phyloP scores from a whole-genome alignment of 192 early-diverging fungal genomes.

The Mortierella alpina region DNA sequence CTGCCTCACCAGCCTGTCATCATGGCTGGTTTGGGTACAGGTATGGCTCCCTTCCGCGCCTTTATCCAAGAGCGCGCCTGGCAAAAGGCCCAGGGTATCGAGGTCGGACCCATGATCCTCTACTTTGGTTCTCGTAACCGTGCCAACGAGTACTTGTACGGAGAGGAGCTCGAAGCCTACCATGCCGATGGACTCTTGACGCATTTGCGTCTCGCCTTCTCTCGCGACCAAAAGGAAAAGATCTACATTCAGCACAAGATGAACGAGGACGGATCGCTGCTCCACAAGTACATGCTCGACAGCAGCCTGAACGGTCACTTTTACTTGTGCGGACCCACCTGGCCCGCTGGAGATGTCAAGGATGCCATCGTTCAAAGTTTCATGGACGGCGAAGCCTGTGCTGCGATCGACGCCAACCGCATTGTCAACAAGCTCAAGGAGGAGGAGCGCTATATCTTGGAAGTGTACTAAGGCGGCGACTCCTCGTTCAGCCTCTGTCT shows the following conservation, averaged over 20 bases:
- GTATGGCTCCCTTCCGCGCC: slow-evolving; percentile 98
- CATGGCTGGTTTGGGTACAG: slow-evolving; percentile 97
- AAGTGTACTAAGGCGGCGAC: slow-evolving; percentile 77
- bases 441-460: slow-evolving; percentile 90
- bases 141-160: slow-evolving; percentile 94
- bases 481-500: neutral
- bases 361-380: slow-evolving; percentile 90
- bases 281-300: slow-evolving; percentile 81
- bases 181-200: slow-evolving; percentile 90
- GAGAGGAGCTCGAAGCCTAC: slow-evolving; percentile 97
- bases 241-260: slow-evolving; percentile 98
- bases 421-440: slow-evolving; percentile 92
- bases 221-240: slow-evolving; percentile 93
- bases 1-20: slow-evolving; percentile 86
- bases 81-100: slow-evolving; percentile 76
- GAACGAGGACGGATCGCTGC: slow-evolving; percentile 81
- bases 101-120: slow-evolving; percentile 93
- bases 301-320: slow-evolving; percentile 78
- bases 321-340: slow-evolving; percentile 98
- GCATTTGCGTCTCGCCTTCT: slow-evolving; percentile 91
- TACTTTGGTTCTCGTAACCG: slow-evolving; percentile 98
- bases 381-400: slow-evolving; percentile 67
- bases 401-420: slow-evolving; percentile 70
- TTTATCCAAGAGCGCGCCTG: slow-evolving; percentile 95
- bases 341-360: slow-evolving; percentile 94